Percentiles rank a stretch among this genome's conserved stretches.
Evolutionary conservation across 768 basidiomycete species (phyloP).

Genomic region (Tubosaeta sp.): DNA sequence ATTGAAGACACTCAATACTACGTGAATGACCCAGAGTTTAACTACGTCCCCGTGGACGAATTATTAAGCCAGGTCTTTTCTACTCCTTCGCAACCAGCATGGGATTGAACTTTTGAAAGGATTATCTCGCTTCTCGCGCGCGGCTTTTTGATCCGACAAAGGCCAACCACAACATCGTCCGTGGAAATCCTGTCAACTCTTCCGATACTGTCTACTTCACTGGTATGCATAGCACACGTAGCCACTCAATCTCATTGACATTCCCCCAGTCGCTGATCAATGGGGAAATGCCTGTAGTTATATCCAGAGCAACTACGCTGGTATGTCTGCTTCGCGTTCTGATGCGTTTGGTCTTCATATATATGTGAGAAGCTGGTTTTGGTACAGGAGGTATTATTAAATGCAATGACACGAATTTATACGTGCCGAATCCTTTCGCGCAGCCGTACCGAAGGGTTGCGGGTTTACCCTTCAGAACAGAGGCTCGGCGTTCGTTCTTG

Average conservation of each 20-base stretch:
- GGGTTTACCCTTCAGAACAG: slow-evolving; percentile 97
- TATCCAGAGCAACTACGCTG: slow-evolving; percentile 86
- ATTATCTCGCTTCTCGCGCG: slow-evolving; percentile 79
- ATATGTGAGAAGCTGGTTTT: slow-evolving; percentile 51
- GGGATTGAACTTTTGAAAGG: slow-evolving; percentile 40
- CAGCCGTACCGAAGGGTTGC: slow-evolving; percentile 88
- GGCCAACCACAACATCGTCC: slow-evolving; percentile 60
- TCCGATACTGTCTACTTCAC: slow-evolving; percentile 96
- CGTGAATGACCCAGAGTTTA: slow-evolving; percentile 85
- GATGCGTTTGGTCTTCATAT: neutral
- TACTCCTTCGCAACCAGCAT: neutral
- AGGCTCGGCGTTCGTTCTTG: slow-evolving; percentile 78
- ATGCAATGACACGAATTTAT: neutral
- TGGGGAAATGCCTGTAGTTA: slow-evolving; percentile 90
- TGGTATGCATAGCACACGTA: slow-evolving; percentile 38
- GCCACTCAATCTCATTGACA: neutral
- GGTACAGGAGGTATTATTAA: slow-evolving; percentile 69
- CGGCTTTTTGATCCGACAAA: slow-evolving; percentile 68
- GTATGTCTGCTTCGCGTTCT: slow-evolving; percentile 32
- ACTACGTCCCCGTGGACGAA: slow-evolving; percentile 72
- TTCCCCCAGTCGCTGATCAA: slow-evolving; percentile 65
- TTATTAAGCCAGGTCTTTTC: slow-evolving; percentile 72
- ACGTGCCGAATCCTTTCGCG: slow-evolving; percentile 5
- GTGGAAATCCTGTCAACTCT: slow-evolving; percentile 77
- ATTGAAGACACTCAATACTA: slow-evolving; percentile 76